Conservation (phyloP, 805 yeast species). For the Zygotorulaspora florentina region DNA sequence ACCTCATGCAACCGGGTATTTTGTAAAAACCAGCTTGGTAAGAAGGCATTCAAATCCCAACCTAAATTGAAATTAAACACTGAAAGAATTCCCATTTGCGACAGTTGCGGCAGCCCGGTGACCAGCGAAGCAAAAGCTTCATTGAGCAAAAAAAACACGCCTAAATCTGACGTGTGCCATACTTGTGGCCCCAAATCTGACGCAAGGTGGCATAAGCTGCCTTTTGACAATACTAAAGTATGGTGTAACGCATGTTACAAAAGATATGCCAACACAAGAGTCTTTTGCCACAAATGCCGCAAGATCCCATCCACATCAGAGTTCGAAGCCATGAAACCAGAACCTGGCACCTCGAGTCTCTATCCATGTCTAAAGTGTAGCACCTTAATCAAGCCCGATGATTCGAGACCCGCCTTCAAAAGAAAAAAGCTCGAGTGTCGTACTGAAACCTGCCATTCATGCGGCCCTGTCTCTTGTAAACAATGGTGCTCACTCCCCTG, state of each 20-base stretch:
- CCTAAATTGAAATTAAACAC: neutral
- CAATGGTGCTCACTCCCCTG: slow-evolving; percentile 1
- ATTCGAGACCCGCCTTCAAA: neutral
- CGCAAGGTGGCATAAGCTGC: neutral
- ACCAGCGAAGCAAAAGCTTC: too few species aligned
- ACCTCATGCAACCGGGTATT: neutral
- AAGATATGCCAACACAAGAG: neutral
- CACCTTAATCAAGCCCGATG: neutral
- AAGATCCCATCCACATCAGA: neutral
- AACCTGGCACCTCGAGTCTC: neutral
- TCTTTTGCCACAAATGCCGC: neutral
- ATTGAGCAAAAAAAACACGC: too few species aligned
- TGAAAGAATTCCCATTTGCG: neutral
- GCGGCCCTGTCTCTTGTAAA: neutral
- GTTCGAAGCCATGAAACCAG: neutral
- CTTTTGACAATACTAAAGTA: neutral
- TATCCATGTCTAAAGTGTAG: too few species aligned
- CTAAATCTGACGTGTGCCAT: neutral
- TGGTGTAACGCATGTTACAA: neutral
- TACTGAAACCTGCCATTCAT: neutral
- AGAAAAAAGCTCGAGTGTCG: neutral
- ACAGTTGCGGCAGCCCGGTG: too few species aligned
- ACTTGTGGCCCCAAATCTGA: neutral
- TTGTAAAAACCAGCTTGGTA: neutral
- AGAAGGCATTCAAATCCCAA: neutral